Evolutionary conservation across 805 yeast species (phyloP).

Genomic region (Candida taoyuanica): DNA sequence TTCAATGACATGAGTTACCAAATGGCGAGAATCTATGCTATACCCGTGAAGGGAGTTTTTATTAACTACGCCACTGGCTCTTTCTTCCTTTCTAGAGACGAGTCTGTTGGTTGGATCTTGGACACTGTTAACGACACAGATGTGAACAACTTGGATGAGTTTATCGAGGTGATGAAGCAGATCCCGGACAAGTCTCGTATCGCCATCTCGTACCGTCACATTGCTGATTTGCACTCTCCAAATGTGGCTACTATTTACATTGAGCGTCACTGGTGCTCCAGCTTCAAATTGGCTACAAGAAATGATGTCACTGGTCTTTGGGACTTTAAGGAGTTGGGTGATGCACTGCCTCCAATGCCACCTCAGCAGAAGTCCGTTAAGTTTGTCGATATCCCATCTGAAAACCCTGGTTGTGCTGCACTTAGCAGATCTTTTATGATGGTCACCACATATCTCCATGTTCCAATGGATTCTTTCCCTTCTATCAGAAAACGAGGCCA

Average conservation of each 20-base stretch:
- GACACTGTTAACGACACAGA: constrained; percentile 73
- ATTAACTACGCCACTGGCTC: constrained; percentile 75
- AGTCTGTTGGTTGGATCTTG: constrained; percentile 73
- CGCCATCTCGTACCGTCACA: constrained; percentile 66
- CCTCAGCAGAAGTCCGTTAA: constrained; percentile 59
- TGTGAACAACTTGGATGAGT: constrained; percentile 69
- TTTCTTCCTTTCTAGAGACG: constrained; percentile 54
- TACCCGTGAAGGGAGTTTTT: constrained; percentile 83
- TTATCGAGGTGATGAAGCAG: constrained; percentile 69
- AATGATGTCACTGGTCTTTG: constrained; percentile 52
- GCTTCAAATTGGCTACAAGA: constrained; percentile 66
- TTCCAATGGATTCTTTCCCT: constrained; percentile 73
- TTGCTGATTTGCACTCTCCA: constrained; percentile 76
- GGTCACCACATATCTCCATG: constrained; percentile 59
- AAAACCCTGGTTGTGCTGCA: constrained; percentile 45
- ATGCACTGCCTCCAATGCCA: constrained; percentile 53
- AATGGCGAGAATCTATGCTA: constrained; percentile 76
- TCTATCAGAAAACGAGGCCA: constrained; percentile 56
- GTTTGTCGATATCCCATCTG: constrained; percentile 64
- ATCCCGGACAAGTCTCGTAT: constrained; percentile 78
- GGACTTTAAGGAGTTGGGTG: constrained; percentile 47
- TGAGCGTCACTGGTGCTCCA: constrained; percentile 81
- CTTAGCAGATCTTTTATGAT: constrained; percentile 67
- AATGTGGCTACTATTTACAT: constrained; percentile 60
- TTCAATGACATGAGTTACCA: constrained; percentile 86